These are phyloP conservation scores for Pyrenophora graminea DNA, from an alignment of 2,329 filamentous ascomycete genomes.

Conservation along the genomic window DNA sequence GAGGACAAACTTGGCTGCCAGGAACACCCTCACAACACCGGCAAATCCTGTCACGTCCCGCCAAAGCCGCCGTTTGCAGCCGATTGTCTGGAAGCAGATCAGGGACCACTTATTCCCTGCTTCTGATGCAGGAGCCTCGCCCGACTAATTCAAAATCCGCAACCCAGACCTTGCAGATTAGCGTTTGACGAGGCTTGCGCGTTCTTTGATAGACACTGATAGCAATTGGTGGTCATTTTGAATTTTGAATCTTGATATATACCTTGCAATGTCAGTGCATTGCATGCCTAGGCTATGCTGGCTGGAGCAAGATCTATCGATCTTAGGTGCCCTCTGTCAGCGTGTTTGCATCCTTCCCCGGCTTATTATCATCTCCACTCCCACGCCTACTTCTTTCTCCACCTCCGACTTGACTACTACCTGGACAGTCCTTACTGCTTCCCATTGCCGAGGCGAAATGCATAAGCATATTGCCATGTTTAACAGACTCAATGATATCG, in stretches of 20 bases:
- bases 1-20: background rate
- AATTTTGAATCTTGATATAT: background rate
- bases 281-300: background rate
- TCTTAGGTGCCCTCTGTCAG: background rate
- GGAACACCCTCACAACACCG: background rate
- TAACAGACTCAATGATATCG: conserved; percentile 21
- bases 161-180: too few species aligned
- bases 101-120: background rate
- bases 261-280: too few species aligned
- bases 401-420: background rate
- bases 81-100: conserved; percentile 2
- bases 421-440: background rate
- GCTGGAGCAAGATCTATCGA: background rate
- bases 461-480: conserved; percentile 22
- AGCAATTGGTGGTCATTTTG: background rate
- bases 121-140: background rate
- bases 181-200: too few species aligned
- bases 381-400: background rate
- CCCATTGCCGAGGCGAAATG: conserved; percentile 12
- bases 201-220: too few species aligned
- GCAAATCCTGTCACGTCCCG: too few species aligned
- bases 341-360: background rate
- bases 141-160: background rate
- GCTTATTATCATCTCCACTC: background rate
- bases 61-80: background rate